A percentile compares a stretch with the other conserved stretches of the same genome.
Conservation (phyloP, 352 stramenopile genomes). For the Globisporangium paddicum region DNA sequence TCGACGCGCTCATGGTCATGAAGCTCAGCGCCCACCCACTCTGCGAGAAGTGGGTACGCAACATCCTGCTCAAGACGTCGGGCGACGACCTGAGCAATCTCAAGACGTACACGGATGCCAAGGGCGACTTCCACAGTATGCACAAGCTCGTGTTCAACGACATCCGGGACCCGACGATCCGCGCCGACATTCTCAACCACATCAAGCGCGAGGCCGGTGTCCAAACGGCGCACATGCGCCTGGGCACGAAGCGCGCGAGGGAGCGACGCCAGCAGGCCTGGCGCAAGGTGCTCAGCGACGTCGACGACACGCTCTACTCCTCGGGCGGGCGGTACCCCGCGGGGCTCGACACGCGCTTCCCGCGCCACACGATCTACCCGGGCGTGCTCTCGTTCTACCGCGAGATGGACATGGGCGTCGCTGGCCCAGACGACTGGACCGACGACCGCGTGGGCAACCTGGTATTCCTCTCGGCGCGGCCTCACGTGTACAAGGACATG, state of each 20-base stretch:
- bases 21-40: constrained; percentile 93
- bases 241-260: constrained; percentile 81
- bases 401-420: constrained; percentile 94
- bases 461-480: constrained; percentile 97
- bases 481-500: constrained; percentile 99
- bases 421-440: constrained; percentile 87
- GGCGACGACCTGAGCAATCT: constrained; percentile 96
- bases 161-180: constrained; percentile 79
- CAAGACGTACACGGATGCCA: constrained; percentile 95
- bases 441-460: constrained; percentile 93
- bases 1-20: constrained; percentile 97
- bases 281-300: constrained; percentile 98
- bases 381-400: constrained; percentile 98
- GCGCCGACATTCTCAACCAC: constrained; percentile 95
- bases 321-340: constrained; percentile 95
- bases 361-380: constrained; percentile 94
- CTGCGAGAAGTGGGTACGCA: constrained; percentile 94
- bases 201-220: constrained; percentile 93
- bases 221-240: constrained; percentile 91
- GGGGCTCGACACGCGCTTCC: constrained; percentile 92
- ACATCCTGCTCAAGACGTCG: constrained; percentile 95
- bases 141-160: constrained; percentile 98
- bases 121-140: constrained; percentile 96
- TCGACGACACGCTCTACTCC: constrained; percentile 97
- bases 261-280: constrained; percentile 87